Evolutionary conservation across 2,329 filamentous ascomycete species (phyloP).

Genomic region (Fusarium domesticum): DNA sequence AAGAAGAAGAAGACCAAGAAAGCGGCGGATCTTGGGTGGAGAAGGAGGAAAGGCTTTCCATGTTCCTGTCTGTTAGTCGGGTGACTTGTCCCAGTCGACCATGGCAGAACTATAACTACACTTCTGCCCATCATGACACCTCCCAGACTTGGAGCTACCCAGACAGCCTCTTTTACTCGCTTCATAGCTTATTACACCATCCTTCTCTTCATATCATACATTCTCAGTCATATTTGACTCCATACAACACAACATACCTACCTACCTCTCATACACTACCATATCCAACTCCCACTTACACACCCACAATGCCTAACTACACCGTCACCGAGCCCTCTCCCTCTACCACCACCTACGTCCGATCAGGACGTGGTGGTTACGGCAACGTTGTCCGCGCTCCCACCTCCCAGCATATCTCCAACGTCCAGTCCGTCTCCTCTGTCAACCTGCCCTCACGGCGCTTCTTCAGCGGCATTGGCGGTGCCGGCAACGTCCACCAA

Average conservation of each 20-base stretch:
- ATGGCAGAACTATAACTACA: conserved; percentile 24
- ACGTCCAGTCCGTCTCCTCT: conserved; percentile 45
- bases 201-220: not conserved
- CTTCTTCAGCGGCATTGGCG: conserved; percentile 65
- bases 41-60: conserved; percentile 18
- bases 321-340: conserved; percentile 34
- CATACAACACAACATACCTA: not conserved
- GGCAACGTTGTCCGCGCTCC: conserved; percentile 54
- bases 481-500: conserved; percentile 60
- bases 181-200: not conserved
- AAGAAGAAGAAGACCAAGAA: conserved; percentile 3
- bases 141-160: conserved; percentile 3
- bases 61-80: conserved; percentile 15
- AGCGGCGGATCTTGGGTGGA: conserved; percentile 22
- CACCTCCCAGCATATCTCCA: conserved; percentile 34
- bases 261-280: not conserved
- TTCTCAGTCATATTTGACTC: not conserved
- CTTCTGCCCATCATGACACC: conserved; percentile 19
- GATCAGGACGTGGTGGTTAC: conserved; percentile 54
- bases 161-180: not conserved
- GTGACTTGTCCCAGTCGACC: conserved; percentile 8
- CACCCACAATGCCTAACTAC: conserved; percentile 31
- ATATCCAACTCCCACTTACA: conserved; percentile 8
- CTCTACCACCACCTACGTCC: conserved; percentile 37
- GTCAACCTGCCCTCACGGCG: conserved; percentile 39